These are phyloP conservation scores for Sarocladium strictum DNA, from an alignment of 2,329 filamentous ascomycete species.

Conservation along the genomic window DNA sequence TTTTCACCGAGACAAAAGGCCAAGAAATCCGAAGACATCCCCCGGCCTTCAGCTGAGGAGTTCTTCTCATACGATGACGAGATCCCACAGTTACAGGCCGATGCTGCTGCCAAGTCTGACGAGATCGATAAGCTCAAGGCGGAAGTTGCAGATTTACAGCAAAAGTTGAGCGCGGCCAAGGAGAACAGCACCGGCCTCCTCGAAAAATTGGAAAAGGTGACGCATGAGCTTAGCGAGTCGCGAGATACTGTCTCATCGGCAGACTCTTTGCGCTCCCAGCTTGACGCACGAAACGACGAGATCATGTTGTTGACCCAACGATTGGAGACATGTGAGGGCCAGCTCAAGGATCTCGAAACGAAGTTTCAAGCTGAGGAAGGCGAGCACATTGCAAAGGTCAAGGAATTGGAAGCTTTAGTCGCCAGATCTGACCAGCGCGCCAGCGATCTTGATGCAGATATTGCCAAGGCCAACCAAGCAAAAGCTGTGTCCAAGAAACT, in stretches of 20 bases:
- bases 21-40: conserved; percentile 23
- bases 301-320: conserved; percentile 45
- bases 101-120: conserved; percentile 62
- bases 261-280: conserved; percentile 42
- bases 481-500: conserved; percentile 36
- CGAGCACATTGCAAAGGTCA: conserved; percentile 23
- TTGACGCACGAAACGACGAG: conserved; percentile 41
- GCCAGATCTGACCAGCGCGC: conserved; percentile 27
- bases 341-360: conserved; percentile 38
- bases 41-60: conserved; percentile 42
- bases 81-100: conserved; percentile 71
- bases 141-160: conserved; percentile 62
- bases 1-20: conserved; percentile 43
- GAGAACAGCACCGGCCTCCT: conserved; percentile 65
- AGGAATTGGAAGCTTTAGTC: conserved; percentile 31
- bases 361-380: conserved; percentile 28
- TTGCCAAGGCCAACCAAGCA: conserved; percentile 32
- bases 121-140: conserved; percentile 65
- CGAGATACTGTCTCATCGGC: conserved; percentile 33
- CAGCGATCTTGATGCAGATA: conserved; percentile 33
- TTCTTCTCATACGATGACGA: conserved; percentile 93
- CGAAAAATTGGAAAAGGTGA: conserved; percentile 61
- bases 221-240: conserved; percentile 51
- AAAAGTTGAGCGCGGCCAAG: conserved; percentile 64
- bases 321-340: conserved; percentile 35